Evolutionary conservation across 2,329 filamentous ascomycete species (phyloP), one percentile per base, ranked within the genome.

Genomic region (Orbilia quercus): DNA sequence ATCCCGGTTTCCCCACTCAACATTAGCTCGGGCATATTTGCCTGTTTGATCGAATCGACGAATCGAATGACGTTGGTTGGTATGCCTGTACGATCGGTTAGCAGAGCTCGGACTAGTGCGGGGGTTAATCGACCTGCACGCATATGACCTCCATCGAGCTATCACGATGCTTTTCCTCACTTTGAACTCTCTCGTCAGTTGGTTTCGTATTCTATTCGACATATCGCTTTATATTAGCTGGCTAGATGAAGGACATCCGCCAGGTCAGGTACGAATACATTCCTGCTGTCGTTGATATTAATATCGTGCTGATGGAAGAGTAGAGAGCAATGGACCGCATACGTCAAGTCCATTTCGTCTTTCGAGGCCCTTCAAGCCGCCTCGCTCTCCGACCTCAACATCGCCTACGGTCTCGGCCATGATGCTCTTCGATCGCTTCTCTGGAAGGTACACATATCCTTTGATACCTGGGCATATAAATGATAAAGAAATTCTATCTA

Each of bases 311-410:
- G 16, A 36, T 22, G 7, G 28, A 11, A 20, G 28, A 23, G 36
- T 31, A 73, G 69, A 53, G 54, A 66, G 34, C 69, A 73, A 55
- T 73, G 69, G 69, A 28, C 60, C 20, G 48, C 47, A 25, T 73
- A 73, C 38, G 53, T 73, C 53, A 64, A 38, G 45, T 66, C 69
- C 47, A 66, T 66, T 18, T 73, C 69, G 22, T 73, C 69, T 48
- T 73, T 73, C 54, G 69, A 73, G 60, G 31, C 60, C 47, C 69
- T 73, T 34, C 69, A 73, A 48, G 69, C 69, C 23, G 69, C 69
- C 20, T 73, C 69, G 25, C 69, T 73, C 28, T 60, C 69, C 40
- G 60, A 73, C 23, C 45, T 66, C 54, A 73, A 73, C 45, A 55
- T 73, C 54, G 48, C 47, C 16, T 28, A 50, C 45, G 69, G 69